These are phyloP conservation scores for Trichomonascaceae sp. DNA, from an alignment of 1,139 yeast species.

Conservation along the genomic window DNA sequence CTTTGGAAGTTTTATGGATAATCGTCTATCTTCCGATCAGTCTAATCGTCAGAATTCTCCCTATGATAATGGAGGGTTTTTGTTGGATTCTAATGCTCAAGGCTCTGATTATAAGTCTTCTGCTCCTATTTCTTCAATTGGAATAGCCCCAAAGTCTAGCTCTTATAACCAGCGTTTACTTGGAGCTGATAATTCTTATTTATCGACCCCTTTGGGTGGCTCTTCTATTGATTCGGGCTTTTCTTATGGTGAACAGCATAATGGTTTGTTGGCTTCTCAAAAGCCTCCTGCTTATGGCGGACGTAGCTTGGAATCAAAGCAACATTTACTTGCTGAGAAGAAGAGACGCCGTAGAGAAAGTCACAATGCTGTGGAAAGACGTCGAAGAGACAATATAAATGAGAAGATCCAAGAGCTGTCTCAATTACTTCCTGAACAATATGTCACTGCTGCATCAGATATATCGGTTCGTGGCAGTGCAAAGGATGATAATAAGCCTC, in stretches of 20 bases:
- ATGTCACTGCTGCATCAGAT: constrained; percentile 35
- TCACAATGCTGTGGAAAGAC: constrained; percentile 47
- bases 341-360: constrained; percentile 41
- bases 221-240: constrained; percentile 5
- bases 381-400: constrained; percentile 82
- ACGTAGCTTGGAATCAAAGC: constrained; percentile 14
- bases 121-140: background rate
- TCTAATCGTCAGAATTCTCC: background rate
- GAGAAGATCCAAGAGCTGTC: constrained; percentile 82
- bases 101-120: background rate
- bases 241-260: constrained; percentile 7
- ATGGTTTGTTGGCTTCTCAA: constrained; percentile 4
- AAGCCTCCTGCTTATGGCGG: constrained; percentile 9
- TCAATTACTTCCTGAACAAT: constrained; percentile 58
- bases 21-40: background rate
- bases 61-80: constrained; percentile 1
- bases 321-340: constrained; percentile 25
- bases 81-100: constrained; percentile 2
- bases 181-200: constrained; percentile 5
- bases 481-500: constrained; percentile 84
- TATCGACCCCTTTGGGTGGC: constrained; percentile 23
- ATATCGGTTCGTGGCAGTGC: constrained; percentile 34
- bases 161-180: constrained; percentile 5
- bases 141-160: background rate
- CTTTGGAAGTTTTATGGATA: background rate